Percentiles rank a stretch among this genome's conserved stretches.
Conservation (phyloP, 2,329 filamentous ascomycete genomes). For the Orbilia oligospora region DNA sequence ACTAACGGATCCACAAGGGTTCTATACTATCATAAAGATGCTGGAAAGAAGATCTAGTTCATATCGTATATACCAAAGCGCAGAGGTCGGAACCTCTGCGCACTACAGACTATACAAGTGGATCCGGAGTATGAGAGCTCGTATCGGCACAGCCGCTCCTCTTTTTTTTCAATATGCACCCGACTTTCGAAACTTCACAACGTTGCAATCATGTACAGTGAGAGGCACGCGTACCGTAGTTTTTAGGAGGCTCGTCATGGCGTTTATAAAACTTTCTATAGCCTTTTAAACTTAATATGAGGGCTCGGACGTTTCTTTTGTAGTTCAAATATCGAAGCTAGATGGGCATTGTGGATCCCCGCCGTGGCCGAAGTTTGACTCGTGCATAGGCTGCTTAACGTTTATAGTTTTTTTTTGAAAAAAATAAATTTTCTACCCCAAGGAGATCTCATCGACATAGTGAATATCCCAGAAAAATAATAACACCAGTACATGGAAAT, state of each 20-base stretch:
- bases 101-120: neutral
- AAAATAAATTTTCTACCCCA: no score
- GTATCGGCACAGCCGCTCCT: neutral
- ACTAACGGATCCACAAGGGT: neutral
- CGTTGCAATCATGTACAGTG: neutral
- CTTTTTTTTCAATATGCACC: neutral
- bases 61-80: neutral
- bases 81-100: neutral
- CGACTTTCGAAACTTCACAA: neutral
- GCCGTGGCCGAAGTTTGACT: no score
- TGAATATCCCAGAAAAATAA: neutral
- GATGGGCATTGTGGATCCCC: neutral
- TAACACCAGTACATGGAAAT: no score
- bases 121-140: neutral
- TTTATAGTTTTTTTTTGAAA: no score
- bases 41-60: neutral
- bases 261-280: conserved; percentile 4
- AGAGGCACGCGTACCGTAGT: neutral
- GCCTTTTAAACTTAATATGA: conserved; percentile 13
- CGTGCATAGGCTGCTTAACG: no score
- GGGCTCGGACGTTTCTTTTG: neutral
- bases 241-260: conserved; percentile 13
- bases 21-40: neutral
- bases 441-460: neutral
- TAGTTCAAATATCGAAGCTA: neutral